These are phyloP conservation scores for Globisporangium iwayamae DNA, from an alignment of 352 stramenopile species.

Conservation along the genomic window DNA sequence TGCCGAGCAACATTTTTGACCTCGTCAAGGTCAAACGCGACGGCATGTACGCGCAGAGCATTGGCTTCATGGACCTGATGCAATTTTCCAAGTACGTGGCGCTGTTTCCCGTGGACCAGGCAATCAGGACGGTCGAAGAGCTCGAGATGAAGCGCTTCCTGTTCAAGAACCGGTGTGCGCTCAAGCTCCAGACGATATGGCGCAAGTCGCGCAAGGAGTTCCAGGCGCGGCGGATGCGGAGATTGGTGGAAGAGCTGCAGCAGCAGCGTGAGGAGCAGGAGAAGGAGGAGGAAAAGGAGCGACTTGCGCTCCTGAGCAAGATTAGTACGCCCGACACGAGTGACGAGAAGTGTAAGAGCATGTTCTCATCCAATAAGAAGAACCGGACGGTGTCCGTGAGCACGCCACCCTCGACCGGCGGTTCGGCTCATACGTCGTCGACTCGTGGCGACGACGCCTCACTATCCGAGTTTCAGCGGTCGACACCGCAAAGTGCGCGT, in stretches of 20 bases:
- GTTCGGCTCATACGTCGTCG: constrained; percentile 3
- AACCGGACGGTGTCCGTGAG: background rate
- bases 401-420: constrained; percentile 4
- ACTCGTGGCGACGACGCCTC: background rate
- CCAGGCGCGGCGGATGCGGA: constrained; percentile 33
- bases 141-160: constrained; percentile 52
- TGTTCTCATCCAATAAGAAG: constrained; percentile 18
- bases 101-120: constrained; percentile 63
- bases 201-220: constrained; percentile 41
- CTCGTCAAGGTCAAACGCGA: constrained; percentile 28
- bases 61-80: constrained; percentile 57
- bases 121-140: constrained; percentile 48
- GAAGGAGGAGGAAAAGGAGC: constrained; percentile 25
- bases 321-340: constrained; percentile 7
- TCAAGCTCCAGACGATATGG: constrained; percentile 69
- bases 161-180: constrained; percentile 37
- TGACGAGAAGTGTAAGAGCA: constrained; percentile 11
- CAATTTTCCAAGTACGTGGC: constrained; percentile 68
- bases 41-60: constrained; percentile 23
- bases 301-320: constrained; percentile 1
- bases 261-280: constrained; percentile 42
- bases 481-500: background rate
- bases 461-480: background rate
- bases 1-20: constrained; percentile 36
- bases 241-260: constrained; percentile 41